Conservation (phyloP, 1,284 basidiomycete species). For the Wallemia mellicola region DNA sequence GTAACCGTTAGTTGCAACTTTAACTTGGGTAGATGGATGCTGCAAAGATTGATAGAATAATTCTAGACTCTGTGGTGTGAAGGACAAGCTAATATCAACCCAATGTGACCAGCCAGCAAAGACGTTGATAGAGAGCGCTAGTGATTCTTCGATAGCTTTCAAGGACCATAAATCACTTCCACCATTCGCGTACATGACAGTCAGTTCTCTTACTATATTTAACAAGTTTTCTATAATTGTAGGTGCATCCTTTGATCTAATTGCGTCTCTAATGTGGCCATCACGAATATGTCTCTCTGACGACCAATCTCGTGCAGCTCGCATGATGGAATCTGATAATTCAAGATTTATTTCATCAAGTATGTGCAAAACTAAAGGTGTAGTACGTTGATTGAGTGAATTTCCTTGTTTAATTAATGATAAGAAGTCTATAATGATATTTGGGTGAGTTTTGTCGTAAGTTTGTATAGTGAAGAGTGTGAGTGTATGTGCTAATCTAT, state of each 20-base stretch:
- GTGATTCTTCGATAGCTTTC: constrained; percentile 39
- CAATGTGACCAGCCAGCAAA: constrained; percentile 87
- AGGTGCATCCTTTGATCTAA: constrained; percentile 54
- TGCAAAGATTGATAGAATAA: constrained; percentile 61
- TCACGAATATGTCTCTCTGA: constrained; percentile 43
- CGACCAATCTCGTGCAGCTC: constrained; percentile 42
- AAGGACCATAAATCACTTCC: constrained; percentile 18
- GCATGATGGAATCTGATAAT: constrained; percentile 67
- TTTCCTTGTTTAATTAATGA: constrained; percentile 29
- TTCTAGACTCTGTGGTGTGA: constrained; percentile 64
- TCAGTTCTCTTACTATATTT: constrained; percentile 44
- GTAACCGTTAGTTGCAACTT: constrained; percentile 50
- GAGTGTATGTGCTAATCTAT: constrained; percentile 94
- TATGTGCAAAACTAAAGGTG: constrained; percentile 56
- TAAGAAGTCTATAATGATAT: constrained; percentile 51
- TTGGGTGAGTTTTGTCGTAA: constrained; percentile 52
- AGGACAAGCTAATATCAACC: constrained; percentile 89
- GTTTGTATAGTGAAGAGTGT: constrained; percentile 77
- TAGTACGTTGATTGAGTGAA: constrained; percentile 44
- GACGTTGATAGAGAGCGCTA: constrained; percentile 65
- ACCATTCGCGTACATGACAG: constrained; percentile 11
- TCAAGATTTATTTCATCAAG: constrained; percentile 73
- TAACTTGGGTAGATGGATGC: constrained; percentile 44
- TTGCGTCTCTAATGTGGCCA: constrained; percentile 53
- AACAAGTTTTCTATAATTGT: constrained; percentile 64